Conservation (phyloP, 495 filamentous ascomycete species). For the Achaetomiella virescens region DNA sequence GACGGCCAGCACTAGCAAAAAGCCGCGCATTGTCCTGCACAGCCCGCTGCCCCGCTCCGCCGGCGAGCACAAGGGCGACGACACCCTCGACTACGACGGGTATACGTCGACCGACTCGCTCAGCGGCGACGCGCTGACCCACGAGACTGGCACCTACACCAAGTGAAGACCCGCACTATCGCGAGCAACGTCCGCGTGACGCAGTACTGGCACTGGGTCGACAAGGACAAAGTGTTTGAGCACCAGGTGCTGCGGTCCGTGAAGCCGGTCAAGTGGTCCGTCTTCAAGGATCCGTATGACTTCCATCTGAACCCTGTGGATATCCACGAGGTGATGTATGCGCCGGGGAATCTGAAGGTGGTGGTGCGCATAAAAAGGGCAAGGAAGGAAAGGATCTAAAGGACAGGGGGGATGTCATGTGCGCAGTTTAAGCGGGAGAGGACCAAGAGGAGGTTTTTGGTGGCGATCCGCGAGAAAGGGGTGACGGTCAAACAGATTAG, state of each 20-base stretch:
- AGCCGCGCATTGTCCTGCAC: conserved; percentile 1
- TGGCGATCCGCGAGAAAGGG: conserved; percentile 32
- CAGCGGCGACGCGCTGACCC: conserved; percentile 31
- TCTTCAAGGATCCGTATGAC: conserved; percentile 41
- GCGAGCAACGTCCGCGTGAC: conserved; percentile 37
- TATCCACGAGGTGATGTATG: conserved; percentile 34
- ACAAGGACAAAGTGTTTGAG: conserved; percentile 27
- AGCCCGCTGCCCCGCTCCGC: neutral
- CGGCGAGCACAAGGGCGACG: conserved; percentile 4
- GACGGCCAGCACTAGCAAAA: neutral
- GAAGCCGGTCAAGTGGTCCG: conserved; percentile 36
- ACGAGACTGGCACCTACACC: conserved; percentile 43
- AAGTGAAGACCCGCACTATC: conserved; percentile 36
- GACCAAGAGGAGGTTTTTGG: conserved; percentile 42
- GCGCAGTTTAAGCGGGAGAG: conserved; percentile 41
- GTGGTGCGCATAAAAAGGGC: conserved; percentile 26
- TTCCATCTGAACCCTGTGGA: conserved; percentile 37
- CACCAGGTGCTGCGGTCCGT: conserved; percentile 44
- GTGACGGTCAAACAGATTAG: conserved; percentile 23
- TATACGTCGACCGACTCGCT: conserved; percentile 42
- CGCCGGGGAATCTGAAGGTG: conserved; percentile 27
- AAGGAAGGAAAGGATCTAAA: conserved; percentile 6
- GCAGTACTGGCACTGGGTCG: conserved; percentile 47
- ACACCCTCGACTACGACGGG: conserved; percentile 30
- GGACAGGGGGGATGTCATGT: conserved; percentile 31